Percentiles rank a stretch among this genome's conserved stretches.
These are phyloP conservation scores for Trichophyton mentagrophytes DNA, from an alignment of 2,329 filamentous ascomycete species.

Conservation along the genomic window DNA sequence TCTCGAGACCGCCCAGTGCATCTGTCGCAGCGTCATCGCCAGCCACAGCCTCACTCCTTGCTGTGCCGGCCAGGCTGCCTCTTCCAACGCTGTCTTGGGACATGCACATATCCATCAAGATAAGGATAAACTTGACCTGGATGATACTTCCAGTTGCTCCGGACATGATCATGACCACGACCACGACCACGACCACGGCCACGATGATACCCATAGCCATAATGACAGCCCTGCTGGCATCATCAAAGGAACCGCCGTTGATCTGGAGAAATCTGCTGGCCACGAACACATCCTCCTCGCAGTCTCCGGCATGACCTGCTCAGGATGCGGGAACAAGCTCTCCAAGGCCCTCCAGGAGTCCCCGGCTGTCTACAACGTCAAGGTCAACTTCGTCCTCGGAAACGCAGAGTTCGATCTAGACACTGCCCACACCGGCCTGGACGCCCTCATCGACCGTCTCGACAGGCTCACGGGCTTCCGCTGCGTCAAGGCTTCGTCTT, in stretches of 20 bases:
- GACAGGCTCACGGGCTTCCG: slow-evolving; percentile 16
- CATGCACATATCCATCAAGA: slow-evolving; percentile 3
- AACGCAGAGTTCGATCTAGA: slow-evolving; percentile 27
- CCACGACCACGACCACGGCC: too few species aligned
- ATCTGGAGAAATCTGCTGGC: slow-evolving; percentile 8
- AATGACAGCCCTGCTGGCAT: background rate
- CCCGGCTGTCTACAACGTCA: slow-evolving; percentile 12
- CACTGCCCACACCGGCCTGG: slow-evolving; percentile 21
- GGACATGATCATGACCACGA: background rate
- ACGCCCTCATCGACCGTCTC: slow-evolving; percentile 16
- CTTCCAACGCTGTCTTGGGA: background rate
- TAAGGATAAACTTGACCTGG: background rate
- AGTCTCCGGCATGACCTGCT: slow-evolving; percentile 23
- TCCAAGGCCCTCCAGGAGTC: slow-evolving; percentile 11
- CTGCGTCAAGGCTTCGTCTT: slow-evolving; percentile 9
- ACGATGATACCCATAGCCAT: too few species aligned
- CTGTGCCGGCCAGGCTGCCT: background rate
- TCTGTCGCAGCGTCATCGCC: slow-evolving; percentile 17
- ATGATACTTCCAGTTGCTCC: slow-evolving; percentile 4
- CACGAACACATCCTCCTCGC: slow-evolving; percentile 10
- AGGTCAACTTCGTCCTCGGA: slow-evolving; percentile 15
- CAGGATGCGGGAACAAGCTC: slow-evolving; percentile 18
- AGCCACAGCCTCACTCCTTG: background rate
- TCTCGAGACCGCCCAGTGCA: slow-evolving; percentile 18
- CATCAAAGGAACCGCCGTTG: background rate